Evolutionary conservation across 1,284 basidiomycete genomes (phyloP).

Genomic region (Paramarasmius palmivorus): DNA sequence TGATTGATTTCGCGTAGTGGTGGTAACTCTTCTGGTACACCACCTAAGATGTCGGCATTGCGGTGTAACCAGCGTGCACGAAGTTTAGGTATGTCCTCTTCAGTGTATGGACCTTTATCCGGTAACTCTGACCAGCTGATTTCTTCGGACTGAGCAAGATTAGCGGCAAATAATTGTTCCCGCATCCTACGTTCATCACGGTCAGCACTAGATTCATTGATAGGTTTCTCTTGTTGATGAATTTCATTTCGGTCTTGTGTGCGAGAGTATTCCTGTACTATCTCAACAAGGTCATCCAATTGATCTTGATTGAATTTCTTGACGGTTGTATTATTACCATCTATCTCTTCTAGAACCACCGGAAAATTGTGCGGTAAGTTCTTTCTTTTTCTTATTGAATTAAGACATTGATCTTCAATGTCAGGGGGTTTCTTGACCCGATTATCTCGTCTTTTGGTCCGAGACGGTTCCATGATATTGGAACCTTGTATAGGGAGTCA

Average conservation of each 20-base stretch:
- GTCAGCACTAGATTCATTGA: neutral
- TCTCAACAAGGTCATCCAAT: neutral
- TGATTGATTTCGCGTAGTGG: slow-evolving; percentile 31
- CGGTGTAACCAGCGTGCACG: slow-evolving; percentile 21
- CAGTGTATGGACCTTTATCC: neutral
- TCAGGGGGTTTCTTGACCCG: neutral
- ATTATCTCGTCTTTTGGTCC: neutral
- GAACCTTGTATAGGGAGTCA: too few species aligned
- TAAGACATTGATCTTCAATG: neutral
- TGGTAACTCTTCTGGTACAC: slow-evolving; percentile 21
- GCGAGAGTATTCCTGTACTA: neutral
- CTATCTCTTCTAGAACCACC: neutral
- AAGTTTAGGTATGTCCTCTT: slow-evolving; percentile 18
- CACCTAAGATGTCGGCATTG: slow-evolving; percentile 21
- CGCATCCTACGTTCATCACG: neutral
- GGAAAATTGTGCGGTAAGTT: neutral
- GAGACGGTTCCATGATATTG: neutral
- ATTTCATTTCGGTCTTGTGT: neutral
- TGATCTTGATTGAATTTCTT: neutral
- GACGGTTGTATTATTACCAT: neutral
- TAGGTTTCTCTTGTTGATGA: neutral
- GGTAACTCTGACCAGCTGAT: too few species aligned
- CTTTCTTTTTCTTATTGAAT: neutral
- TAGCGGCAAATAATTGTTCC: too few species aligned
- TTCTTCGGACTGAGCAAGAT: too few species aligned